A percentile compares a stretch with the other conserved stretches of the same genome.
These are phyloP conservation scores for Pyrenophora tritici-repentis DNA, from an alignment of 2,329 filamentous ascomycete species.

Conservation along the genomic window DNA sequence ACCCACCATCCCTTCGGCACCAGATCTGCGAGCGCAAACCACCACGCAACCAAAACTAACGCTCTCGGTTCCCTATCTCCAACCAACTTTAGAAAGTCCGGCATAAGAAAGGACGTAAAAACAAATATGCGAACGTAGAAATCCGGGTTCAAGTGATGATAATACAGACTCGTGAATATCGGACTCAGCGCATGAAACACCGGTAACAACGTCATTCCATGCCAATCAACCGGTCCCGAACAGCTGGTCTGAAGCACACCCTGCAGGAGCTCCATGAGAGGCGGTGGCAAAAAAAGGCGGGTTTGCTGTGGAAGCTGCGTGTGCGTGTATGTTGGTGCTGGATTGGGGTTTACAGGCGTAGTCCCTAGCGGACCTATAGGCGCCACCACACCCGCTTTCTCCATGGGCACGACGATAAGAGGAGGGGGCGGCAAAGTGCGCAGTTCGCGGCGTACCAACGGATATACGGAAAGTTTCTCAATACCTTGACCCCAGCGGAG, in stretches of 20 bases:
- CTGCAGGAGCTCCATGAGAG: constrained; percentile 29
- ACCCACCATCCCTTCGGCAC: constrained; percentile 37
- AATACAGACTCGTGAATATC: constrained; percentile 42
- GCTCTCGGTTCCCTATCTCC: constrained; percentile 31
- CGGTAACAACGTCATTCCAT: constrained; percentile 29
- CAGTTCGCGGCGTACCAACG: constrained; percentile 36
- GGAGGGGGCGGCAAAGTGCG: constrained; percentile 38
- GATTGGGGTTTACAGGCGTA: constrained; percentile 33
- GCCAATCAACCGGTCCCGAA: constrained; percentile 24
- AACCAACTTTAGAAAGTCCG: constrained; percentile 34
- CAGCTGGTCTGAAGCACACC: constrained; percentile 16
- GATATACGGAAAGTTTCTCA: constrained; percentile 38
- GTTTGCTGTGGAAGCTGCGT: constrained; percentile 5
- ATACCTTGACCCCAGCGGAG: constrained; percentile 40
- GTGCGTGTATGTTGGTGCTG: constrained; percentile 29
- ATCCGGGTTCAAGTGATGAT: constrained; percentile 37
- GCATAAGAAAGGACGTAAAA: constrained; percentile 38
- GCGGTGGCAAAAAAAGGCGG: constrained; percentile 37
- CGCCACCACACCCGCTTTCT: constrained; percentile 7
- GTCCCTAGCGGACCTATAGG: constrained; percentile 17
- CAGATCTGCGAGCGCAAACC: constrained; percentile 31
- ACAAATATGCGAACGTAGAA: constrained; percentile 37
- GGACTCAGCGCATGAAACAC: constrained; percentile 38
- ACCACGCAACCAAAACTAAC: constrained; percentile 37
- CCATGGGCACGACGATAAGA: constrained; percentile 1